Evolutionary conservation across 805 yeast species (phyloP), one percentile per base, ranked within the genome.

Genomic region (baker's yeast (Saccharomyces cerevisiae)): DNA sequence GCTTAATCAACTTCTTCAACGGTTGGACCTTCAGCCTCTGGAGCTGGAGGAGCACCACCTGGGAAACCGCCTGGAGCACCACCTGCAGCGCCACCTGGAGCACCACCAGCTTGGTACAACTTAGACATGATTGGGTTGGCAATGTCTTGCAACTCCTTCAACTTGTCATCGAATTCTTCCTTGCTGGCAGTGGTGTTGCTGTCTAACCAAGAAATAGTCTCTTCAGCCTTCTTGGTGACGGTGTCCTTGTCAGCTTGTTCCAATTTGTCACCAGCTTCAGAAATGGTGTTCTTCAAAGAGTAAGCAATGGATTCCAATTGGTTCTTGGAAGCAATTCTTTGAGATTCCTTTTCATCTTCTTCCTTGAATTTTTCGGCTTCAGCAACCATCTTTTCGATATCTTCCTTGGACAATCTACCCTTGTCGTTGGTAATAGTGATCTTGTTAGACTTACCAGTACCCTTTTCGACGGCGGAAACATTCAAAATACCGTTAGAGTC

Each of bases 281-380:
- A 70, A 59, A 85, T 73, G 55, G 92, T 78, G 76, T 81, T 84
- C 87, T 90, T 90, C 76, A 89, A 83, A 56, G 91, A 84, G 83
- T 89, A 90, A 66, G 96, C 88, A 76, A 87, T 89, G 53, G 96
- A 87, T 81, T 89, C 96, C 72, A 89, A 84, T 68, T 85, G 92
- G 78, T 89, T 90, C 90, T 88, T 89, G 73, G 95, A 85, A 68
- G 82, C 85, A 69, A 90, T 85, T 79, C 97, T 88, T 63, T 82
- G 73, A 72, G 96, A 85, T 80, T 90, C 96, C 79, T 82, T 80
- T 73, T 89, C 96, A 74, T 89, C 96, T 74, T 89, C 95, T 62
- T 87, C 96, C 82, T 87, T 89, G 85, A 78, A 89, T 80, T 89
- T 89, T 80, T 90, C 96, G 70, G 97, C 97, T 76, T 90, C 96